These are phyloP conservation scores for Moricandia arvensis DNA, from an alignment of 345 rosid genomes.

Conservation along the genomic window DNA sequence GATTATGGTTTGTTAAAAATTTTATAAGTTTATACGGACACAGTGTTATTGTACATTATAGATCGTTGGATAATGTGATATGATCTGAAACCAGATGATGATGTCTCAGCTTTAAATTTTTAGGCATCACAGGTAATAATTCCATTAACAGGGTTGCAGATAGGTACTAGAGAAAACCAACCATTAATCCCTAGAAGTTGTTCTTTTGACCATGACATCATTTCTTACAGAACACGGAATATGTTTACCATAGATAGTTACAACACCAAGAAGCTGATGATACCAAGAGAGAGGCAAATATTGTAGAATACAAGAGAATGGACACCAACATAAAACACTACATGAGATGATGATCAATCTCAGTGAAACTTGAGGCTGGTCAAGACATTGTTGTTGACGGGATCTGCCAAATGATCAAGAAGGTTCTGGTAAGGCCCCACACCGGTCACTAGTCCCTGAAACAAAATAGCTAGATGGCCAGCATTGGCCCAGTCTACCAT, in stretches of 20 bases:
- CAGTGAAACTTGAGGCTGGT: slow-evolving; percentile 96
- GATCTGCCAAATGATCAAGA: slow-evolving; percentile 90
- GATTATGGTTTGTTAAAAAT: not conserved
- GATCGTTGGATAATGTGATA: too few relatives aligned
- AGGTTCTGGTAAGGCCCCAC: slow-evolving; percentile 97
- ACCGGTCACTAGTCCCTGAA: slow-evolving; percentile 78
- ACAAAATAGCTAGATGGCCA: slow-evolving; percentile 77
- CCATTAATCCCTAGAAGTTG: slow-evolving; percentile 24
- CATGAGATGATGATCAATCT: slow-evolving; percentile 5
- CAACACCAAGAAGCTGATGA: slow-evolving; percentile 27
- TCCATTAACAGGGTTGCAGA: not conserved
- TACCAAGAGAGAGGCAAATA: slow-evolving; percentile 14
- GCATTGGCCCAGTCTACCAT: slow-evolving; percentile 90
- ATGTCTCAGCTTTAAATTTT: not conserved
- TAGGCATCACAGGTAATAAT: not conserved
- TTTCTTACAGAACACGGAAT: slow-evolving; percentile 45
- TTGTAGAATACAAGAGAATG: slow-evolving; percentile 15
- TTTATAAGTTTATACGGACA: not conserved
- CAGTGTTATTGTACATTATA: not conserved
- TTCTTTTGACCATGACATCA: slow-evolving; percentile 24
- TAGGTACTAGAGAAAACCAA: not conserved
- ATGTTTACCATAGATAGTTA: slow-evolving; percentile 55
- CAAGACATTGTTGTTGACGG: slow-evolving; percentile 87
- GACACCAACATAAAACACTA: slow-evolving; percentile 12
- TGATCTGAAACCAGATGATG: too few relatives aligned